Conservation (phyloP, 441 rosid genomes). For the Daphne laureola region DNA sequence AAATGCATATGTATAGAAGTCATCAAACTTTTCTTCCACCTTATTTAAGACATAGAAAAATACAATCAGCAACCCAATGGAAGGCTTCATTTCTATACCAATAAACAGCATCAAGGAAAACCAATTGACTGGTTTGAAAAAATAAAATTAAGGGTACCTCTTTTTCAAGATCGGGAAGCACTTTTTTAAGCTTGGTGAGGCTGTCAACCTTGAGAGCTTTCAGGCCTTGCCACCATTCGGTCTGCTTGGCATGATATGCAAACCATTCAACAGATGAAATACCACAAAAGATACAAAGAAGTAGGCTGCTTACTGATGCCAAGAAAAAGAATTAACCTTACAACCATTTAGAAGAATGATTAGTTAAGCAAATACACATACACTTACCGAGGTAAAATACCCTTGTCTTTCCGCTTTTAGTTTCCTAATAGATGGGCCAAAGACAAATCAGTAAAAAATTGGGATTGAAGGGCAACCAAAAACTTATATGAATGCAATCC, state of each 20-base stretch:
- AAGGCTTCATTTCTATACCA: constrained; percentile 8
- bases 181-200: constrained; percentile 39
- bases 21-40: constrained; percentile 35
- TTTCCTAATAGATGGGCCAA: constrained; percentile 30
- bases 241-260: constrained; percentile 21
- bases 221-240: constrained; percentile 58
- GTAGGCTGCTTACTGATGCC: too few relatives aligned
- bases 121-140: constrained; percentile 7
- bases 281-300: too few relatives aligned
- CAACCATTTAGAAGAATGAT: too few relatives aligned
- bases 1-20: constrained; percentile 54
- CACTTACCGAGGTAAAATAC: constrained; percentile 39
- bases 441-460: constrained; percentile 4
- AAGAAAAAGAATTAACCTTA: too few relatives aligned
- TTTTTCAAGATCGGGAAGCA: constrained; percentile 39
- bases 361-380: neutral
- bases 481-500: neutral
- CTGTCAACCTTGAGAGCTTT: constrained; percentile 38
- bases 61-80: constrained; percentile 7
- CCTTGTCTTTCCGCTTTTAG: constrained; percentile 46
- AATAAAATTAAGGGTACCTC: constrained; percentile 31
- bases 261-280: too few relatives aligned
- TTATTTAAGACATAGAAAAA: constrained; percentile 18
- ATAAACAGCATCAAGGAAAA: neutral
- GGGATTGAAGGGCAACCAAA: neutral